Evolutionary conservation across 805 yeast species (phyloP).

Genomic region (Teunomyces aglyptinius): DNA sequence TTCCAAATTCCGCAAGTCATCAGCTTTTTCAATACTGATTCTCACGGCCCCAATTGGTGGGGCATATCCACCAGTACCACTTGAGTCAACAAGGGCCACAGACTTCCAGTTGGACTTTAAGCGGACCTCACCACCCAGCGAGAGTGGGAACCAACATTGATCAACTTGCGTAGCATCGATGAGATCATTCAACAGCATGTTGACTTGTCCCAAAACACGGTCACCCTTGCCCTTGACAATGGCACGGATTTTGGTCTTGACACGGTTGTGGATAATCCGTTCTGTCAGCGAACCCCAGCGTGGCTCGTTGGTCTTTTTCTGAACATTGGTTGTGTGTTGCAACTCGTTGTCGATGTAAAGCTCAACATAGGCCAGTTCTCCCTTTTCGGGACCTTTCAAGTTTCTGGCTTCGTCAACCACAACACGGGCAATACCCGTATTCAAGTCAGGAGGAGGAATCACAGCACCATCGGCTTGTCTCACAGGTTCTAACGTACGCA

Average conservation of each 20-base stretch:
- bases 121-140: conserved; percentile 72
- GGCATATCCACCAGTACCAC: conserved; percentile 78
- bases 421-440: conserved; percentile 85
- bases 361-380: conserved; percentile 65
- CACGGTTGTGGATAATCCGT: conserved; percentile 68
- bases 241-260: conserved; percentile 65
- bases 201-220: conserved; percentile 56
- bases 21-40: conserved; percentile 66
- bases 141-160: conserved; percentile 71
- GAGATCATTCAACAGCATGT: conserved; percentile 59
- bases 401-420: conserved; percentile 65
- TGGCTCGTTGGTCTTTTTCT: conserved; percentile 64
- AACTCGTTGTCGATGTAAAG: conserved; percentile 61
- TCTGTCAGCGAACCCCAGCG: conserved; percentile 63
- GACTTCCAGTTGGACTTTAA: conserved; percentile 82
- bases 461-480: conserved; percentile 76
- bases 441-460: conserved; percentile 85
- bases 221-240: conserved; percentile 60
- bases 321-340: conserved; percentile 54
- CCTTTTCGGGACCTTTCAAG: conserved; percentile 43
- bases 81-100: conserved; percentile 63
- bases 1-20: conserved; percentile 78
- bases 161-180: conserved; percentile 78
- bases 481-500: conserved; percentile 67
- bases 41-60: conserved; percentile 93